Percentiles rank a stretch among this genome's conserved stretches.
These are phyloP conservation scores for Cephaloascus albidus DNA, from an alignment of 805 yeast genomes.

Conservation along the genomic window DNA sequence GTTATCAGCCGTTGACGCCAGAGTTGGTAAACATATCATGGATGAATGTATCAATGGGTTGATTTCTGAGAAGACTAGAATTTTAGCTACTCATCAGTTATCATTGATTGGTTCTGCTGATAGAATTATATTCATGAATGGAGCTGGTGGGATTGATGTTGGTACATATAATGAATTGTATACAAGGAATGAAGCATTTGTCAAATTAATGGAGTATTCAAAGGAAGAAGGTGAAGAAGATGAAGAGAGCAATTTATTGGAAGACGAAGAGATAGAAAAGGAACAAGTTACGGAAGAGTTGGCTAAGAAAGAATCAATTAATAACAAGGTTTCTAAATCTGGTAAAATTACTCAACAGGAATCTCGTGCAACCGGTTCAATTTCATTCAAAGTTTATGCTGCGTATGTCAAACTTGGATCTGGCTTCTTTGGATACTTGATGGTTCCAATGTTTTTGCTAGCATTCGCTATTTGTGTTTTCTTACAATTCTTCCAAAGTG, in stretches of 20 bases:
- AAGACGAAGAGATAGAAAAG: slow-evolving; percentile 15
- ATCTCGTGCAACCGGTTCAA: neutral
- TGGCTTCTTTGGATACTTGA: slow-evolving; percentile 23
- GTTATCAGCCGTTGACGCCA: slow-evolving; percentile 32
- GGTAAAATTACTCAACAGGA: slow-evolving; percentile 3
- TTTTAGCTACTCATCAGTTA: slow-evolving; percentile 31
- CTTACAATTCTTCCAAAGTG: slow-evolving; percentile 30
- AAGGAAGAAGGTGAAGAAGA: slow-evolving; percentile 16
- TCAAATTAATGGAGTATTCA: slow-evolving; percentile 39
- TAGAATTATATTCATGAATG: slow-evolving; percentile 23
- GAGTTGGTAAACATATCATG: slow-evolving; percentile 32
- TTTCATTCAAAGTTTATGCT: slow-evolving; percentile 19
- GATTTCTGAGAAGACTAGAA: slow-evolving; percentile 22
- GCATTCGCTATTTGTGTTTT: slow-evolving; percentile 25
- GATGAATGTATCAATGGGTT: slow-evolving; percentile 19
- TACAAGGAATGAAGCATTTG: slow-evolving; percentile 33
- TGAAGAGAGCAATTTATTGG: no score
- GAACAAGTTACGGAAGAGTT: slow-evolving; percentile 1
- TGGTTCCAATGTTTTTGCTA: slow-evolving; percentile 22
- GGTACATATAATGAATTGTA: slow-evolving; percentile 23
- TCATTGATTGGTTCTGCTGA: slow-evolving; percentile 28
- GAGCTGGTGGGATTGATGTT: slow-evolving; percentile 29
- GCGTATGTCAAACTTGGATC: slow-evolving; percentile 25
- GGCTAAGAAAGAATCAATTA: neutral
- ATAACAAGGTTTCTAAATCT: slow-evolving; percentile 1